Evolutionary conservation across 2,329 filamentous ascomycete species (phyloP).

Genomic region (Drechslera avenae): DNA sequence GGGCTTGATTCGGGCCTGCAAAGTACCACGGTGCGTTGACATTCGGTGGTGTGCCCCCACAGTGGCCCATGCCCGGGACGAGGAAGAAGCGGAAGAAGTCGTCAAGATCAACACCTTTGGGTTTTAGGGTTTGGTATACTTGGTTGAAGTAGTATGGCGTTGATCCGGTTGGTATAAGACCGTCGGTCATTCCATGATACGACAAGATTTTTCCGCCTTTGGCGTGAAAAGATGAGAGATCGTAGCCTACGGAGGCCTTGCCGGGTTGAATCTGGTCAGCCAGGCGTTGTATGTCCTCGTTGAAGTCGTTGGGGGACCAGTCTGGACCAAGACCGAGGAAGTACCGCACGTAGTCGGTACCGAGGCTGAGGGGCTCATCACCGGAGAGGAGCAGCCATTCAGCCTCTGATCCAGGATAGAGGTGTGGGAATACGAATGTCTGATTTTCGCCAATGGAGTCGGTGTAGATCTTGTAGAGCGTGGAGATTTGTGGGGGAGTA

Average conservation of each 20-base stretch:
- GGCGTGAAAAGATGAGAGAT: constrained; percentile 54
- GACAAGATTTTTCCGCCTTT: constrained; percentile 50
- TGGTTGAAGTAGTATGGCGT: constrained; percentile 59
- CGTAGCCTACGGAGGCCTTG: constrained; percentile 56
- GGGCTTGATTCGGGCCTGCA: constrained; percentile 38
- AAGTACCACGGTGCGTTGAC: constrained; percentile 55
- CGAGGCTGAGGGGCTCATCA: constrained; percentile 45
- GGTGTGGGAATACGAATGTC: constrained; percentile 50
- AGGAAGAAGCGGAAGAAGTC: constrained; percentile 53
- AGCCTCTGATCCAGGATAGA: constrained; percentile 47
- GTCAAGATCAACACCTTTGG: constrained; percentile 44
- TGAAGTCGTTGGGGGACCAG: constrained; percentile 22
- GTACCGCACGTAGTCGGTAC: constrained; percentile 50
- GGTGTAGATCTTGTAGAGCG: constrained; percentile 51
- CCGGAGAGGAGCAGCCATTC: constrained; percentile 44
- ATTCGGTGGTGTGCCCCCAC: constrained; percentile 38
- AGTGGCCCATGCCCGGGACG: constrained; percentile 54
- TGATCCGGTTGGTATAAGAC: constrained; percentile 56
- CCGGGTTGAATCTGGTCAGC: constrained; percentile 53
- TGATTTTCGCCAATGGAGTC: constrained; percentile 51
- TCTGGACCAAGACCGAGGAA: constrained; percentile 36
- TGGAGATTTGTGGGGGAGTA: constrained; percentile 51
- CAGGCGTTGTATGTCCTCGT: constrained; percentile 46
- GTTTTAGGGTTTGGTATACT: constrained; percentile 47
- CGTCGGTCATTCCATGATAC: constrained; percentile 54